Evolutionary conservation across 2,329 filamentous ascomycete genomes (phyloP).

Genomic region (Pseudonectria foliicola): DNA sequence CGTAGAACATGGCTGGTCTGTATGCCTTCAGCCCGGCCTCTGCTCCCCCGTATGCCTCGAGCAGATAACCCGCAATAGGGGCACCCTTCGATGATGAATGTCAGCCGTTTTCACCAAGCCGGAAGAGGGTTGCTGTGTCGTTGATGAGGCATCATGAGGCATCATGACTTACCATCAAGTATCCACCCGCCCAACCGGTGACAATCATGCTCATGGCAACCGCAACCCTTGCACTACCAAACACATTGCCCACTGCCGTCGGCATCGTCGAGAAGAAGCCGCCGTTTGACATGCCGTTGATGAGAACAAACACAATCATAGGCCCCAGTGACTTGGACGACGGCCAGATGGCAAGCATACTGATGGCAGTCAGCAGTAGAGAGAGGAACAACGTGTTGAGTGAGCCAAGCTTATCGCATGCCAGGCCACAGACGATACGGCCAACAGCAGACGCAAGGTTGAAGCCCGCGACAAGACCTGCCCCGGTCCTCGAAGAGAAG

Average conservation of each 20-base stretch:
- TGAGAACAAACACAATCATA: constrained; percentile 47
- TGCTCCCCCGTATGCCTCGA: constrained; percentile 47
- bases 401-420: constrained; percentile 47
- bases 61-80: constrained; percentile 54
- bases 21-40: constrained; percentile 44
- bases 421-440: constrained; percentile 45
- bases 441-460: constrained; percentile 54
- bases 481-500: constrained; percentile 44
- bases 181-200: constrained; percentile 53
- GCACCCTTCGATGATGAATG: constrained; percentile 32
- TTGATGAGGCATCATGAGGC: neutral
- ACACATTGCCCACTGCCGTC: constrained; percentile 53
- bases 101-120: constrained; percentile 2
- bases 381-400: constrained; percentile 48
- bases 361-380: constrained; percentile 45
- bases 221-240: constrained; percentile 46
- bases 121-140: too few relatives aligned
- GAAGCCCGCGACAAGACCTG: constrained; percentile 53
- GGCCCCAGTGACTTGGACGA: constrained; percentile 47
- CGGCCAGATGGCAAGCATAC: constrained; percentile 56
- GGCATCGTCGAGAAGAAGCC: constrained; percentile 59
- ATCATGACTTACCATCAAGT: constrained; percentile 43
- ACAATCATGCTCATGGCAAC: constrained; percentile 57
- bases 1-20: constrained; percentile 55
- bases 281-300: constrained; percentile 55